phyloP scores from a whole-genome alignment of 768 basidiomycete genomes.

The Russula ochroleuca region DNA sequence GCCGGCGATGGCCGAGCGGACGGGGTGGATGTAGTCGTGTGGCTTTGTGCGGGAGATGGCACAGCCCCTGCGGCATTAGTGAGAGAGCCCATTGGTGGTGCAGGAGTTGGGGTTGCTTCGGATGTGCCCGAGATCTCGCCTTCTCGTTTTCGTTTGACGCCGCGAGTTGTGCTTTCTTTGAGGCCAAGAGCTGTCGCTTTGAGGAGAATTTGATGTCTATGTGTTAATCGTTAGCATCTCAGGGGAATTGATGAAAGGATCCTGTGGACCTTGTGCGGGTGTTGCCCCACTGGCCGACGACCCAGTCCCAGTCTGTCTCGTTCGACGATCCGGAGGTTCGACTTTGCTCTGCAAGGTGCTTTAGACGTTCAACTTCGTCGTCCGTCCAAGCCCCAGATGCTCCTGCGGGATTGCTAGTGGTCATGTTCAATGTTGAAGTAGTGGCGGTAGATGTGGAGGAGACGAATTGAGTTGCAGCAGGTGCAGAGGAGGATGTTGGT shows the following conservation, averaged over 20 bases:
- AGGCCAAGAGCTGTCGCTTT: conserved; percentile 76
- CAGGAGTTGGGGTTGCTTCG: conserved; percentile 12
- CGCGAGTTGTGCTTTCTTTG: conserved; percentile 67
- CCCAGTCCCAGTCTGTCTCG: conserved; percentile 78
- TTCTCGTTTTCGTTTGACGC: conserved; percentile 56
- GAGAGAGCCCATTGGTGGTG: conserved; percentile 19
- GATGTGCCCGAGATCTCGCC: conserved; percentile 15
- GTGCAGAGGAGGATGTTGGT: conserved; percentile 33
- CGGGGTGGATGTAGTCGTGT: conserved; percentile 22
- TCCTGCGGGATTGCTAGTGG: conserved; percentile 34
- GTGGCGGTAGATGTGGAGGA: conserved; percentile 10
- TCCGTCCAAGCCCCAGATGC: conserved; percentile 77
- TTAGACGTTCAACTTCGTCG: conserved; percentile 67
- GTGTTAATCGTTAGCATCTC: not conserved
- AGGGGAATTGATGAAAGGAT: not conserved
- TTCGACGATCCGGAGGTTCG: conserved; percentile 39
- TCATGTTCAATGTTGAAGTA: conserved; percentile 24
- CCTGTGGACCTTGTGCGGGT: conserved; percentile 60
- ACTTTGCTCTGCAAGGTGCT: conserved; percentile 65
- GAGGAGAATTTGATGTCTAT: conserved; percentile 76
- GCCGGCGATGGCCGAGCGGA: conserved; percentile 28
- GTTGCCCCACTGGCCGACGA: conserved; percentile 68
- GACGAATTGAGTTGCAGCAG: conserved; percentile 22
- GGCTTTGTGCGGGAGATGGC: conserved; percentile 26
- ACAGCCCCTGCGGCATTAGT: conserved; percentile 13